phyloP scores from a whole-genome alignment of 345 rosid species.

The Clarkia xantiana region DNA sequence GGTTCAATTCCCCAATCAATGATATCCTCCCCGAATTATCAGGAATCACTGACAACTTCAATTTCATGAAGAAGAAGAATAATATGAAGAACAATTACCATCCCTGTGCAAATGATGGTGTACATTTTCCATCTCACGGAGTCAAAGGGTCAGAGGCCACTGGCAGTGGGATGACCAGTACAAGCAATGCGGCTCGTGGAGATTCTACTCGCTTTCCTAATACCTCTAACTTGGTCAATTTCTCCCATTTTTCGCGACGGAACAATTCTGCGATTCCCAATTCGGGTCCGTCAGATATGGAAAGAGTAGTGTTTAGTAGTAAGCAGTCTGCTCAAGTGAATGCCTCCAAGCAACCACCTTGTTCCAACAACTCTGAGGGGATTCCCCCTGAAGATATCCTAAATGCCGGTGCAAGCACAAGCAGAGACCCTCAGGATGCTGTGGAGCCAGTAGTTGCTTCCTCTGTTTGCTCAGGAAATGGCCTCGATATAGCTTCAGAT shows the following conservation, averaged over 20 bases:
- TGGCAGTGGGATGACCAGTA: constrained; percentile 5
- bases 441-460: constrained; percentile 46
- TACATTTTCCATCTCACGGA: neutral
- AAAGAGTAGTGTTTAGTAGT: constrained; percentile 7
- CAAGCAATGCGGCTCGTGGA: constrained; percentile 1
- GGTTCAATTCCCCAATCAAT: constrained; percentile 48
- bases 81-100: constrained; percentile 11
- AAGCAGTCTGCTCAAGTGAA: neutral
- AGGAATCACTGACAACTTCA: constrained; percentile 36
- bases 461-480: constrained; percentile 70
- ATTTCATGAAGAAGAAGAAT: constrained; percentile 21
- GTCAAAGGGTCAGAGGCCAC: constrained; percentile 1
- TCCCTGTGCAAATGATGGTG: neutral
- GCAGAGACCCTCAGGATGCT: constrained; percentile 19
- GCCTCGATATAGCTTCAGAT: constrained; percentile 42
- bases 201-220: constrained; percentile 1
- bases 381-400: neutral
- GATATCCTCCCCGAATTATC: constrained; percentile 44
- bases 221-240: constrained; percentile 33
- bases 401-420: constrained; percentile 16
- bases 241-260: constrained; percentile 53
- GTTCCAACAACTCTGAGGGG: neutral
- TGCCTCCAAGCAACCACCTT: neutral
- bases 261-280: constrained; percentile 15
- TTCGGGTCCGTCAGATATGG: constrained; percentile 13